phyloP scores from a whole-genome alignment of 768 basidiomycete species.

The Trametes villosa region DNA sequence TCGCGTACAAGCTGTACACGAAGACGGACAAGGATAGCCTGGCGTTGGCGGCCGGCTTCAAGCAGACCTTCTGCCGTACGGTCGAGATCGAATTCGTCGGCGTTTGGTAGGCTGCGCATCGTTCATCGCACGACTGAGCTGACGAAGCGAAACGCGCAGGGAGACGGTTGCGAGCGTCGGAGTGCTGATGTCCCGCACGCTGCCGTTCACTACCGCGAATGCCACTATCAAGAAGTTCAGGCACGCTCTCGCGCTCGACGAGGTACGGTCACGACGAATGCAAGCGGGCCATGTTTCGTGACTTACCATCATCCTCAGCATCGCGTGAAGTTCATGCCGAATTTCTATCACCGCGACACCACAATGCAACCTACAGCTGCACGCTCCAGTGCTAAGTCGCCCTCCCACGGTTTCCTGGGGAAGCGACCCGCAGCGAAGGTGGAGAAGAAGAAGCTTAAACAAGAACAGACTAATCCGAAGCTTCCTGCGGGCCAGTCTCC shows the following conservation, averaged over 20 bases:
- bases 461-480: not conserved
- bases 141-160: slow-evolving; percentile 41
- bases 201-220: slow-evolving; percentile 73
- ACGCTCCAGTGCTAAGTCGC: not conserved
- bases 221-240: slow-evolving; percentile 69
- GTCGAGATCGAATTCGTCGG: slow-evolving; percentile 81
- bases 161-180: slow-evolving; percentile 84
- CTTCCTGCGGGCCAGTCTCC: not conserved
- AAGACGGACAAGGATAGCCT: slow-evolving; percentile 50
- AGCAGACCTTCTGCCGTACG: slow-evolving; percentile 67
- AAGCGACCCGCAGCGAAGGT: not conserved
- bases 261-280: slow-evolving; percentile 46
- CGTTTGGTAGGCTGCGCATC: slow-evolving; percentile 55
- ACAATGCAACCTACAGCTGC: slow-evolving; percentile 25
- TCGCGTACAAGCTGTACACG: slow-evolving; percentile 77
- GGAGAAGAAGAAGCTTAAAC: slow-evolving; percentile 5
- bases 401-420: not conserved
- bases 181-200: slow-evolving; percentile 53
- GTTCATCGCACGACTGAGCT: not conserved
- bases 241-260: slow-evolving; percentile 79
- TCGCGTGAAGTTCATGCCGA: slow-evolving; percentile 68
- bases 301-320: slow-evolving; percentile 42
- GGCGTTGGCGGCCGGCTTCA: slow-evolving; percentile 65
- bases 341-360: slow-evolving; percentile 56
- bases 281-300: not conserved